Base-by-base conservation (phyloP, 225 moss, liverwort and hornwort genomes). In the Asterella californica region DNA sequence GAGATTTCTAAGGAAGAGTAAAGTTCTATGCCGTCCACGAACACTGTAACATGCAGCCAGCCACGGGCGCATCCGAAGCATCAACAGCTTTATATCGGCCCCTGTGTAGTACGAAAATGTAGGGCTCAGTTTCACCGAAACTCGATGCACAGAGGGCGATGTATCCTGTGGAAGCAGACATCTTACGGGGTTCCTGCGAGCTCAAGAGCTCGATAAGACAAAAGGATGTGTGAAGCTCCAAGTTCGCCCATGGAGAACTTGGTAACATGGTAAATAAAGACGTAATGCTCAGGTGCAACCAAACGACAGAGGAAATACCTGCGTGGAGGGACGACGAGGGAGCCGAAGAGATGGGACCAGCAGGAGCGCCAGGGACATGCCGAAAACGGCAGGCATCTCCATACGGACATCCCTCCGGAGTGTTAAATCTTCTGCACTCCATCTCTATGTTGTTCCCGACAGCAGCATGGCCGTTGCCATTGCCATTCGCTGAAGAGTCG, bases 361-460 rank as follows among this genome's bases (percentile, higher is more conserved):
- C 24, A 65, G 83, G 53, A 0, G 78, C 70, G 27, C 82, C 75
- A 1, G 85, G 78, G 0, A 88, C 82, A 72, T 88, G 84, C 24
- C 86, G 81, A 69, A 80, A 88, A 19, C 86, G 81, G 77, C 87
- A 87, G 0, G 76, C 80, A 52, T 84, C 83, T 21, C 85, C 83
- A n/a, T 83, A 85, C 34, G 84, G 33, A 65, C 78, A 82, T 14
- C 82, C 85, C 70, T 84, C 85, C 0, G 79, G 78, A 81, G 81
- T 93, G 86, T 93, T 93, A 80, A 93, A 87, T 79, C 93, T 75
- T 84, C 84, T 79, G 65, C 86, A 86, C 89, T 54, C 88, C 50
- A 81, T 74, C 86, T 83, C 85, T 15, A 36, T 22, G 10, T 67
- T 79, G 77, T 27, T 29, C 5, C 94, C 91, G 8, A 81, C 86